Conservation (phyloP, 495 filamentous ascomycete species). For the Aspergillus funiculosus region DNA sequence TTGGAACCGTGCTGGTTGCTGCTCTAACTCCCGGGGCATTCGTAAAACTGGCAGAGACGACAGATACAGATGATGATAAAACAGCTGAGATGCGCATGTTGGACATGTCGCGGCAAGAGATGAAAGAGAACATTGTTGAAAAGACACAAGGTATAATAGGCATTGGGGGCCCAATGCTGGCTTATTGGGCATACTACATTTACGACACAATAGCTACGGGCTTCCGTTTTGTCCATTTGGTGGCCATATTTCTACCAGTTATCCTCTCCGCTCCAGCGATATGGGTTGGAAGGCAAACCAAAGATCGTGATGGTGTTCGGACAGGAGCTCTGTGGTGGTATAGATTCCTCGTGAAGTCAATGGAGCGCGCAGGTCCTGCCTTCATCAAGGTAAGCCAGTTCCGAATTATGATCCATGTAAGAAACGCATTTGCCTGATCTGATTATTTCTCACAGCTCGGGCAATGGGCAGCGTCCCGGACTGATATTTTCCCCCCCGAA, state of each 20-base stretch:
- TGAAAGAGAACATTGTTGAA: constrained; percentile 58
- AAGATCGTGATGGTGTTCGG: constrained; percentile 61
- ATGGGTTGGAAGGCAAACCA: constrained; percentile 62
- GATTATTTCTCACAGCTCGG: constrained; percentile 69
- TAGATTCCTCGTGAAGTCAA: constrained; percentile 73
- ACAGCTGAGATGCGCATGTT: constrained; percentile 84
- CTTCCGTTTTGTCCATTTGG: constrained; percentile 74
- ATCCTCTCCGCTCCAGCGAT: constrained; percentile 71
- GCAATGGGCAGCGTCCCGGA: constrained; percentile 96
- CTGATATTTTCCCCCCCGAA: constrained; percentile 94
- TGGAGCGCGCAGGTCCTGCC: constrained; percentile 92
- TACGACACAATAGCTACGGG: constrained; percentile 87
- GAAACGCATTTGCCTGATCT: not conserved
- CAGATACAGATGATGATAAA: constrained; percentile 54
- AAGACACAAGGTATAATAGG: constrained; percentile 52
- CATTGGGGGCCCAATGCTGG: constrained; percentile 47
- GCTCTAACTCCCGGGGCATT: constrained; percentile 63
- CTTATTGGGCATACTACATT: constrained; percentile 65
- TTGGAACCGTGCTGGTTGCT: constrained; percentile 42
- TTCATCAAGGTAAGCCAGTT: constrained; percentile 82
- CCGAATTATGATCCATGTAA: not conserved
- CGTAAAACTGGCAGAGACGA: constrained; percentile 62
- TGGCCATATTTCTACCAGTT: constrained; percentile 86
- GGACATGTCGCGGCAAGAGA: constrained; percentile 68
- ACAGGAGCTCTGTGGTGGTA: constrained; percentile 94